phyloP scores from a whole-genome alignment of 176 grass and related monocot genomes.

The Alloteropsis semialata region DNA sequence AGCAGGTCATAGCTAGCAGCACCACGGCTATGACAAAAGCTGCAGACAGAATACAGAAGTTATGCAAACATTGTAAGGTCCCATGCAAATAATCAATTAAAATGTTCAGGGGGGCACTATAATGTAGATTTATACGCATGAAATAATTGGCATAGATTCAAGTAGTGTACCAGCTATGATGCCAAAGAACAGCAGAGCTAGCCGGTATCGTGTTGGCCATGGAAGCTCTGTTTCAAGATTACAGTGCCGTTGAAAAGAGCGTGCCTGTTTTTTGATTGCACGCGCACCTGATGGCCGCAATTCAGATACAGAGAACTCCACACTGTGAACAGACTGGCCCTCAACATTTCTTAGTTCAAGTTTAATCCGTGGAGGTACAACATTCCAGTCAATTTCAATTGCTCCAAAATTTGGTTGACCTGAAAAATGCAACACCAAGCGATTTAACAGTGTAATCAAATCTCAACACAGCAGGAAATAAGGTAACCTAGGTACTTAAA shows the following conservation, averaged over 20 bases:
- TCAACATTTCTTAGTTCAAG: slow-evolving; percentile 65
- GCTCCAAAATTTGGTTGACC: slow-evolving; percentile 90
- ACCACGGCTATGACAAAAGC: slow-evolving; percentile 21
- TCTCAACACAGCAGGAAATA: slow-evolving; percentile 7
- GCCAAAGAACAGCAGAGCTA: slow-evolving; percentile 53
- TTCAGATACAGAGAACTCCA: slow-evolving; percentile 69
- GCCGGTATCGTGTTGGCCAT: slow-evolving; percentile 53
- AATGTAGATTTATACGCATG: neutral
- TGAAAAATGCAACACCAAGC: slow-evolving; percentile 35
- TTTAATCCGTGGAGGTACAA: slow-evolving; percentile 51
- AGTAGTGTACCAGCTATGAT: slow-evolving; percentile 52
- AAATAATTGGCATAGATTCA: neutral
- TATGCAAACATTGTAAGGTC: neutral
- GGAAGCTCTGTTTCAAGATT: slow-evolving; percentile 59
- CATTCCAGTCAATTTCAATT: slow-evolving; percentile 78
- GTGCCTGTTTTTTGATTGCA: neutral
- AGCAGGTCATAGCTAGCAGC: slow-evolving; percentile 27
- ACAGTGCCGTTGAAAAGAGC: slow-evolving; percentile 48
- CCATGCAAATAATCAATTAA: neutral
- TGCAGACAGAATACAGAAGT: neutral
- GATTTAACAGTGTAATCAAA: neutral
- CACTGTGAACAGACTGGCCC: slow-evolving; percentile 48
- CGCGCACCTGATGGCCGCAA: slow-evolving; percentile 32
- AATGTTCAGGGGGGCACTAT: neutral
- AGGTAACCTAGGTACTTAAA: slow-evolving; percentile 14